These are phyloP conservation scores for Coemansia sp. DNA, from an alignment of 192 early-diverging fungal genomes.

Conservation along the genomic window DNA sequence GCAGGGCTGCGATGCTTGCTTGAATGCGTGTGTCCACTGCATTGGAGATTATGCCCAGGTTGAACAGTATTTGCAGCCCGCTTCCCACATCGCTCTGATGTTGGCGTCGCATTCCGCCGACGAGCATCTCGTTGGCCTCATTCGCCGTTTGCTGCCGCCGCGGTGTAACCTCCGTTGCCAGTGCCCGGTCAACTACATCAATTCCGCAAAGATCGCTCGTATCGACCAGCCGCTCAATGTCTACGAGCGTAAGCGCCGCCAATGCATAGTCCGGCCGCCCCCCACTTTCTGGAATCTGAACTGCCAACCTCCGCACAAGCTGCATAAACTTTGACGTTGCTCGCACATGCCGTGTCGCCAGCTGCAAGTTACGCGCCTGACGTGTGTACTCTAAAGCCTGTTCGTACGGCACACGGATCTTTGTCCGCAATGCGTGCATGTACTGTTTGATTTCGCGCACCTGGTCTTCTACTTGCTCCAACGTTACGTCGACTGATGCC, in stretches of 20 bases:
- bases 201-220: conserved; percentile 22
- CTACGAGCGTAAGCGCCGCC: conserved; percentile 37
- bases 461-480: conserved; percentile 34
- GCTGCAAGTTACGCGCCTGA: conserved; percentile 33
- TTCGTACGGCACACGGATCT: conserved; percentile 39
- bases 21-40: conserved; percentile 12
- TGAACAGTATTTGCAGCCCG: conserved; percentile 32
- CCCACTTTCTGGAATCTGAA: conserved; percentile 7
- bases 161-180: background rate
- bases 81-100: conserved; percentile 27
- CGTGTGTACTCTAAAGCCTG: conserved; percentile 23
- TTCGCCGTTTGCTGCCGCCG: conserved; percentile 10
- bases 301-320: conserved; percentile 26
- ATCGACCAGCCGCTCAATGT: conserved; percentile 23
- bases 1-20: conserved; percentile 9
- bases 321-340: conserved; percentile 29
- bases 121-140: conserved; percentile 24
- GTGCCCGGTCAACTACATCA: conserved; percentile 21
- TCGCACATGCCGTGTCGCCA: conserved; percentile 18
- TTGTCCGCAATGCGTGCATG: conserved; percentile 39
- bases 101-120: conserved; percentile 23
- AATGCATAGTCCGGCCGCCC: conserved; percentile 23
- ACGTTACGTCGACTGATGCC: conserved; percentile 21
- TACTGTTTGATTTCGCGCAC: conserved; percentile 35
- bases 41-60: conserved; percentile 23